Conservation (phyloP, 2,329 filamentous ascomycete species). For the Volutella citrinella region DNA sequence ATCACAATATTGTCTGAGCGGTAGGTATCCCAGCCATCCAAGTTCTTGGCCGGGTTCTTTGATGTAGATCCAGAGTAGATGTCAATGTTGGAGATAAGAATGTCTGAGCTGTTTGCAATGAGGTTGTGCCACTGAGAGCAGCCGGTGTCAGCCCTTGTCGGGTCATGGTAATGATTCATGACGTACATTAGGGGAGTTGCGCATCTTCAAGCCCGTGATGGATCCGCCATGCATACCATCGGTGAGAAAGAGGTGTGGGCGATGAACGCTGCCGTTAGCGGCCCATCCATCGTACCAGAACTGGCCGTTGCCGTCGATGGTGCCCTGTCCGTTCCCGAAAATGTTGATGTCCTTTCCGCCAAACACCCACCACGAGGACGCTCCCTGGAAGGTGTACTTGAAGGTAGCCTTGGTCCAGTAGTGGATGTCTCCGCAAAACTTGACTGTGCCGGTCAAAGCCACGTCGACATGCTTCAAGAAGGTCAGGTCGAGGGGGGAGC, state of each 20-base stretch:
- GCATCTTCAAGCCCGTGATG: conserved; percentile 56
- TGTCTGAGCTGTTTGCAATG: conserved; percentile 61
- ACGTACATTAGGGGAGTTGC: conserved; percentile 44
- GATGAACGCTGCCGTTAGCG: conserved; percentile 50
- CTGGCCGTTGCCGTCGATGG: conserved; percentile 62
- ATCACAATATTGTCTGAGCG: conserved; percentile 61
- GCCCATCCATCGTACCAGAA: conserved; percentile 56
- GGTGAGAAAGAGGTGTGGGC: conserved; percentile 61
- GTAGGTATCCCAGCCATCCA: conserved; percentile 63
- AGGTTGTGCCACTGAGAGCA: conserved; percentile 49
- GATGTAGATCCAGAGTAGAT: conserved; percentile 55
- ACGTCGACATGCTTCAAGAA: conserved; percentile 62
- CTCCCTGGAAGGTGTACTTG: conserved; percentile 62
- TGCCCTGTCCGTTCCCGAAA: conserved; percentile 48
- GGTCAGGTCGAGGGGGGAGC: conserved; percentile 60
- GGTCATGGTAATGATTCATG: too few relatives aligned
- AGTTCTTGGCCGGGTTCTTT: conserved; percentile 56
- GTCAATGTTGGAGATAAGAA: conserved; percentile 61
- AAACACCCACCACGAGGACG: conserved; percentile 35
- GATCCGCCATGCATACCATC: conserved; percentile 56
- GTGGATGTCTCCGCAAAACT: conserved; percentile 62
- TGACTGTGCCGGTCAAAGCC: conserved; percentile 51
- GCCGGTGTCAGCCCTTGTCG: too few relatives aligned
- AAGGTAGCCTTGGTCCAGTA: conserved; percentile 65
- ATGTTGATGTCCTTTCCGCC: conserved; percentile 50